Conservation (phyloP, 768 basidiomycete genomes). For the Lactifluus volemus region DNA sequence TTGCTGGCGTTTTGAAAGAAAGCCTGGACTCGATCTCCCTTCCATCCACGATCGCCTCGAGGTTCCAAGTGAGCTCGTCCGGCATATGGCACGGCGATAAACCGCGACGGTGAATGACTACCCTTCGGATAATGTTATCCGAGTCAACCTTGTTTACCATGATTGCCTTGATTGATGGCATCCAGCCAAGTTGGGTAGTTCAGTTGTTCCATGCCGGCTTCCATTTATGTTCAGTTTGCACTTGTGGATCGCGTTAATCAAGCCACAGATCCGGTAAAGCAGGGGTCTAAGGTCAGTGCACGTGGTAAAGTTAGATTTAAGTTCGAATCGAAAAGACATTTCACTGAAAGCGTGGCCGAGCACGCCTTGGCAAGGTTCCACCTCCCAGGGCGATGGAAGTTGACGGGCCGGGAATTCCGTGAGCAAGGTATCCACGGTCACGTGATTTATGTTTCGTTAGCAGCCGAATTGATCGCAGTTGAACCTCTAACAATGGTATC, state of each 20-base stretch:
- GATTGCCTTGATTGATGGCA: background rate
- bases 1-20: background rate
- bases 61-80: background rate
- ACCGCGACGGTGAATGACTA: background rate
- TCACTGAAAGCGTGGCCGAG: too few species aligned
- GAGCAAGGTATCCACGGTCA: background rate
- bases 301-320: too few species aligned
- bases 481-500: conserved; percentile 2
- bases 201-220: background rate
- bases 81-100: background rate
- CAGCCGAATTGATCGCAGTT: background rate
- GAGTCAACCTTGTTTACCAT: background rate
- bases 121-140: background rate
- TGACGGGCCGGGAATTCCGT: background rate
- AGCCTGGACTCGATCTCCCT: background rate
- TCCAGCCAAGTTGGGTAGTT: background rate
- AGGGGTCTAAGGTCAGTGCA: background rate
- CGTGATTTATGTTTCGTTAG: background rate
- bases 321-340: too few species aligned
- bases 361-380: background rate
- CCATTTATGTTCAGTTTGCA: background rate
- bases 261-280: background rate
- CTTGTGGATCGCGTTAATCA: background rate
- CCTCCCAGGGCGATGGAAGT: background rate
- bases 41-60: background rate